Evolutionary conservation across 441 rosid genomes (phyloP).

Genomic region (Aquilaria agallochum): DNA sequence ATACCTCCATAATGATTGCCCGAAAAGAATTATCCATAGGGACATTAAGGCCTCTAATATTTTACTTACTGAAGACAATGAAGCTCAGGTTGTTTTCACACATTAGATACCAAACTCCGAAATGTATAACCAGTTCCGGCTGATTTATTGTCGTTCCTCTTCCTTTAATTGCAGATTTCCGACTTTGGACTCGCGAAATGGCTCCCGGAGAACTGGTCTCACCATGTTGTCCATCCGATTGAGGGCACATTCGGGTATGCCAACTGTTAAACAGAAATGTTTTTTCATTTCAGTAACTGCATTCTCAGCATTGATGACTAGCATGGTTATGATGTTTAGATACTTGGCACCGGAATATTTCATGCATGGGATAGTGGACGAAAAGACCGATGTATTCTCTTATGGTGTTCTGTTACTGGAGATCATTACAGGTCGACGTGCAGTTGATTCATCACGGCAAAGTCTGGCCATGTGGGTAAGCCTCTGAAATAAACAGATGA

Average conservation of each 20-base stretch:
- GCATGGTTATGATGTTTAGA: slow-evolving; percentile 25
- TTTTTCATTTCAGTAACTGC: neutral
- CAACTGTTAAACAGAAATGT: neutral
- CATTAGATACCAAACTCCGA: neutral
- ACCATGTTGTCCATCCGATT: slow-evolving; percentile 71
- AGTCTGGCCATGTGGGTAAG: slow-evolving; percentile 90
- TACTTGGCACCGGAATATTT: slow-evolving; percentile 92
- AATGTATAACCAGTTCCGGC: neutral
- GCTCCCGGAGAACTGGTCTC: slow-evolving; percentile 89
- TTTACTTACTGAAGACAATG: slow-evolving; percentile 60
- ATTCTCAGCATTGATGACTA: slow-evolving; percentile 1
- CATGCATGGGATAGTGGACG: slow-evolving; percentile 83
- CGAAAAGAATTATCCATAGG: slow-evolving; percentile 80
- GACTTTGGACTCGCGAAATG: slow-evolving; percentile 96
- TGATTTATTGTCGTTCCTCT: neutral
- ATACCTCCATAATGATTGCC: slow-evolving; percentile 83
- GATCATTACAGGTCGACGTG: slow-evolving; percentile 83
- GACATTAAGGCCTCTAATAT: slow-evolving; percentile 93
- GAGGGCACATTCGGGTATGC: slow-evolving; percentile 94
- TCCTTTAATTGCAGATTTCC: slow-evolving; percentile 49
- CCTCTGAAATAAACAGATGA: neutral
- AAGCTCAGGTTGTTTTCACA: slow-evolving; percentile 58
- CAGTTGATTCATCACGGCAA: slow-evolving; percentile 65
- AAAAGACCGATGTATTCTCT: slow-evolving; percentile 84
- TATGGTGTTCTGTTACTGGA: slow-evolving; percentile 78